Conservation (phyloP, 2,329 filamentous ascomycete genomes). For the Fusarium sp. region DNA sequence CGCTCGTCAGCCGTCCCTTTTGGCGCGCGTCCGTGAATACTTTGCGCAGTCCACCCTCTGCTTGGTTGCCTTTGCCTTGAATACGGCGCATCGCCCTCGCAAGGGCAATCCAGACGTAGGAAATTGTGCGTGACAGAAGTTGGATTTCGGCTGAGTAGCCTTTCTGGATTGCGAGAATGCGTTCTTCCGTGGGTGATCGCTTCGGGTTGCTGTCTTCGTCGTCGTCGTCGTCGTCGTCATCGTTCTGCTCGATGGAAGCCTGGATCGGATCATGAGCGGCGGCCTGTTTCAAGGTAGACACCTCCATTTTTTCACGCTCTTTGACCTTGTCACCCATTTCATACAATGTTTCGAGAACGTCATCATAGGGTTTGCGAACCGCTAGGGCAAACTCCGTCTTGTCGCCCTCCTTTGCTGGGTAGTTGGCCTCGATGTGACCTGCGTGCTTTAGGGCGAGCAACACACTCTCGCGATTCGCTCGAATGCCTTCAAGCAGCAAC, state of each 20-base stretch:
- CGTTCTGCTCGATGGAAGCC: conserved; percentile 54
- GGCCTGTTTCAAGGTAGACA: conserved; percentile 65
- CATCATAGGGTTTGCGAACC: conserved; percentile 84
- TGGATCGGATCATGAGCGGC: conserved; percentile 52
- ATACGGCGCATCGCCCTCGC: conserved; percentile 94
- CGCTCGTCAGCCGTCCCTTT: conserved; percentile 87
- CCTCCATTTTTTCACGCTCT: conserved; percentile 66
- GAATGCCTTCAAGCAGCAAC: conserved; percentile 82
- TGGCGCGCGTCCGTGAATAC: conserved; percentile 90
- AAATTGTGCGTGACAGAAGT: conserved; percentile 83
- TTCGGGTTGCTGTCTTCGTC: conserved; percentile 53
- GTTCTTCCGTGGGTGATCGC: conserved; percentile 70
- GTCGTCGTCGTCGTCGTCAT: conserved; percentile 64
- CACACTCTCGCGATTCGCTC: conserved; percentile 92
- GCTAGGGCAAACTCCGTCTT: conserved; percentile 79
- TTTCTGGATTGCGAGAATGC: conserved; percentile 68
- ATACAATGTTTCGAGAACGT: conserved; percentile 87
- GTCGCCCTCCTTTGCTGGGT: conserved; percentile 79
- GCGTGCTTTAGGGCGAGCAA: conserved; percentile 89
- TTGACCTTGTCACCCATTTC: conserved; percentile 79
- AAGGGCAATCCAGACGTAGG: conserved; percentile 92
- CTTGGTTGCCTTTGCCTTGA: conserved; percentile 77
- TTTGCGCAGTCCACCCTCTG: conserved; percentile 81
- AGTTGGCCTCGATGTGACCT: conserved; percentile 83
- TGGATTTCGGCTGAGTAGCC: conserved; percentile 77